Base-by-base conservation (phyloP, 2,329 filamentous ascomycete species). In the Colletotrichum spinosum region DNA sequence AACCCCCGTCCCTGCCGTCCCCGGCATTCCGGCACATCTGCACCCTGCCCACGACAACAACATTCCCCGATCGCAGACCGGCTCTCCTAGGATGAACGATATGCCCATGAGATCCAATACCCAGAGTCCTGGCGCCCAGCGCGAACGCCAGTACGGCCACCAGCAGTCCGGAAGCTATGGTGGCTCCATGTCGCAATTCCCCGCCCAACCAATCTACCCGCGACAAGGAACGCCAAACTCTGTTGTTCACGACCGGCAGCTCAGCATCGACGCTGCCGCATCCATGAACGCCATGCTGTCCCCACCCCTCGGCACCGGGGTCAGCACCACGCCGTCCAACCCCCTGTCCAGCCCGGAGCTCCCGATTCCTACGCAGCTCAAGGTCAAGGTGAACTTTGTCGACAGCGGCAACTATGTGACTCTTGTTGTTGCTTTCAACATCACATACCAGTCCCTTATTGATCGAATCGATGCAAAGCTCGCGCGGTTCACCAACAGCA, bases 401-500 rank as follows among this genome's bases (percentile, higher is more conserved):
- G 93, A 96, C 65, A 81, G 79, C 50, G 91, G 92, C 51, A 96
- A 94, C 74, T 97, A 97, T 71, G 91, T 97, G 65, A 97, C 95
- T 1, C 85, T 99, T n/a, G 95, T 99, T 10, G 97, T 97, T 46
- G 92, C 93, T 38, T 97, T 93, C 78, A 97, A 97, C 75, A 98
- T 98, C 72, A 91, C 93, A 45, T 98, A 97, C 78, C 93, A 96
- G 70, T 96, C 93, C 33, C 84, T 99, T 60, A 94, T 96, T 69
- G 96, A 98, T 75, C 92, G 96, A 10, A 97, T 99, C 72, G 96
- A 99, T 74, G 93, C 94, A 35, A 99, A 99, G 77, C 87, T 99
- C 63, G 92, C 92, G 65, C 89, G 93, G 60, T 94, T 94, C 72
- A 97, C 93, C 17, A 90, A 86, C 71, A 92, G 92, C 74, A 94